Conservation (phyloP, 352 stramenopile species). For the Globisporangium paroecandrum region DNA sequence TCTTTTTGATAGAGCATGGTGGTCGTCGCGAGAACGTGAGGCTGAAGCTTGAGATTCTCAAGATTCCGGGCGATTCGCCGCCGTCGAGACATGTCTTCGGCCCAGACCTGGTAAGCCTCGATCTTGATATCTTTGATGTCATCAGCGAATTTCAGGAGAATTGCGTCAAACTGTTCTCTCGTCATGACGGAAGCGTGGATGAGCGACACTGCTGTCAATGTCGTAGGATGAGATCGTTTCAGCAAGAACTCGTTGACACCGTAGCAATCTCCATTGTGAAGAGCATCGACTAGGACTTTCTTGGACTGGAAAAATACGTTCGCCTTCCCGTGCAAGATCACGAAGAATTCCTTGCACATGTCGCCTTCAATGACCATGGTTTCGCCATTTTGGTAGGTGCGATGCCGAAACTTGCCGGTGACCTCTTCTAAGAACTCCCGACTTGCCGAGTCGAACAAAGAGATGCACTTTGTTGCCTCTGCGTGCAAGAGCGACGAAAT, state of each 20-base stretch:
- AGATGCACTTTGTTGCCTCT: conserved; percentile 46
- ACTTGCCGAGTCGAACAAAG: conserved; percentile 59
- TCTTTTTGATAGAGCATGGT: conserved; percentile 62
- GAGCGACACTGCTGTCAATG: conserved; percentile 40
- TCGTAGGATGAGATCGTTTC: conserved; percentile 34
- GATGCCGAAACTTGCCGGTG: conserved; percentile 73
- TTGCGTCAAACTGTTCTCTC: conserved; percentile 63
- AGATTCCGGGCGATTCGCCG: conserved; percentile 44
- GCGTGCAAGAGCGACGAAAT: conserved; percentile 73
- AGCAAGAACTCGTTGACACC: conserved; percentile 68
- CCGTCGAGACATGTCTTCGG: conserved; percentile 32
- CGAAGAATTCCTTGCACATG: conserved; percentile 65
- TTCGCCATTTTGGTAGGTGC: conserved; percentile 69
- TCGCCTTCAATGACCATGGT: conserved; percentile 67
- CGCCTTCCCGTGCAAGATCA: conserved; percentile 55
- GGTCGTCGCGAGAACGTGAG: conserved; percentile 41
- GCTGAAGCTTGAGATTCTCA: conserved; percentile 47
- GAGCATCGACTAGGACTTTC: conserved; percentile 45
- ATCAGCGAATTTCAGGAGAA: conserved; percentile 57
- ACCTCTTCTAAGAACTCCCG: conserved; percentile 75
- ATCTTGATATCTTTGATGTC: conserved; percentile 52
- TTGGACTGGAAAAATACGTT: conserved; percentile 58
- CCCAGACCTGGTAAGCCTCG: conserved; percentile 38
- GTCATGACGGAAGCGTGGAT: conserved; percentile 72
- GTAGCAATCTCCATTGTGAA: conserved; percentile 68